Evolutionary conservation across 1,139 yeast species (phyloP).

Genomic region (Geotrichum fermentans): DNA sequence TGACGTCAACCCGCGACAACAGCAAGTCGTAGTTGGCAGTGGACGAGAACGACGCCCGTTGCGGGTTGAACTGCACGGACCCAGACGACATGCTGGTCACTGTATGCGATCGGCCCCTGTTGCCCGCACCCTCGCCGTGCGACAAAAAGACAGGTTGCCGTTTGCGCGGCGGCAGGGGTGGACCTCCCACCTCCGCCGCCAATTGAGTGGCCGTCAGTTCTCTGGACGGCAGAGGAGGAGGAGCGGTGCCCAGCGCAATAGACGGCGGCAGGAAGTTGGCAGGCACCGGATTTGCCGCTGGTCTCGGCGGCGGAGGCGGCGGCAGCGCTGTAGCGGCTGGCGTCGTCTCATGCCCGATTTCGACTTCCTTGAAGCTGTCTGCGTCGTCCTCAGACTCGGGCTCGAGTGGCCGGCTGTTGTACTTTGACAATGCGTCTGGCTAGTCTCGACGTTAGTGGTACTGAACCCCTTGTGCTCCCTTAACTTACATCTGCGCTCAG

Average conservation of each 20-base stretch:
- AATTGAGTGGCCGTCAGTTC: neutral
- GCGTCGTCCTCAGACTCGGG: conserved; percentile 8
- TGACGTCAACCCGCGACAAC: conserved; percentile 43
- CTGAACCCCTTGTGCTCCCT: too few species aligned
- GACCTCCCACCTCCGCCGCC: conserved; percentile 19
- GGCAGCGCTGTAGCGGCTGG: neutral
- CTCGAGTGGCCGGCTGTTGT: neutral
- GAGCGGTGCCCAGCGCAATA: conserved; percentile 1
- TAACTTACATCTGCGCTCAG: conserved; percentile 5
- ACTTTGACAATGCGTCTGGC: too few species aligned
- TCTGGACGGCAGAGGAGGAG: conserved; percentile 23
- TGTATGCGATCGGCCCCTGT: conserved; percentile 23
- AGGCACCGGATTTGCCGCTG: neutral
- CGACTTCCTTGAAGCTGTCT: conserved; percentile 11
- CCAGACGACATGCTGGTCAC: conserved; percentile 24
- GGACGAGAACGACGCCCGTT: conserved; percentile 23
- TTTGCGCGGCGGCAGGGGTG: conserved; percentile 35
- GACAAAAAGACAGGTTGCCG: conserved; percentile 35
- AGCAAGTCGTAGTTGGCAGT: conserved; percentile 45
- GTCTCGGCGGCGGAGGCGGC: neutral
- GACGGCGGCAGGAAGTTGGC: conserved; percentile 2
- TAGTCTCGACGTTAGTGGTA: too few species aligned
- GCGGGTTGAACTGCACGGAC: conserved; percentile 20
- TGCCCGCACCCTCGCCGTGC: conserved; percentile 12
- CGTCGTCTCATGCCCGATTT: conserved; percentile 7